Conservation (phyloP, 306 rosid genomes). For the Cicer cuneatum region DNA sequence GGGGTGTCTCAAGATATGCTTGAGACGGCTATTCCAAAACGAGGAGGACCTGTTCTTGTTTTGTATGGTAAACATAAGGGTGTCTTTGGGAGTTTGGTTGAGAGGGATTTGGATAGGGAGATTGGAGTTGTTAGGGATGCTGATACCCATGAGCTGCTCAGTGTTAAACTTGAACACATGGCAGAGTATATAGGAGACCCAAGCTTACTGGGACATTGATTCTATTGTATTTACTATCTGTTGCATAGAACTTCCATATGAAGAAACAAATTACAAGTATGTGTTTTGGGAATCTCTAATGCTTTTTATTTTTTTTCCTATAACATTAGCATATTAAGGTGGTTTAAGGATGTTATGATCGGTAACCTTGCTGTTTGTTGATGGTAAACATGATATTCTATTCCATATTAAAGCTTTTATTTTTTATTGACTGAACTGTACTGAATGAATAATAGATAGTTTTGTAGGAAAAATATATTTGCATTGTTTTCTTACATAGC, state of each 20-base stretch:
- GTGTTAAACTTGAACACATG: constrained; percentile 73
- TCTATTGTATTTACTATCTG: not conserved
- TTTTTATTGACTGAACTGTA: constrained; percentile 5
- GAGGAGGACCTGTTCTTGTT: constrained; percentile 82
- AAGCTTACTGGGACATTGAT: constrained; percentile 75
- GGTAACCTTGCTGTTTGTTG: constrained; percentile 18
- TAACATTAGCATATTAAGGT: not conserved
- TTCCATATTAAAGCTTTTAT: constrained; percentile 2
- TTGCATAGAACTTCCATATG: not conserved
- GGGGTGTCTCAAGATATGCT: constrained; percentile 78
- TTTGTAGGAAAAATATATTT: constrained; percentile 16
- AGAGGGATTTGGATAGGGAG: constrained; percentile 75
- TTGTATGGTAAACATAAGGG: constrained; percentile 83
- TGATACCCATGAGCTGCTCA: constrained; percentile 68
- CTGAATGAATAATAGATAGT: not conserved
- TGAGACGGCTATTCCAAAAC: constrained; percentile 77
- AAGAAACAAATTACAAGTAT: constrained; percentile 33
- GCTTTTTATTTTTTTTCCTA: not conserved
- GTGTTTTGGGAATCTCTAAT: constrained; percentile 38
- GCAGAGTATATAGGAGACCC: constrained; percentile 92
- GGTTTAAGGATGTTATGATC: constrained; percentile 15
- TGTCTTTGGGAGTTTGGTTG: constrained; percentile 74
- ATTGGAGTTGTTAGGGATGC: constrained; percentile 72
- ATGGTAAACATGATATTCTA: constrained; percentile 1
- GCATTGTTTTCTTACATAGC: not conserved